Evolutionary conservation across 805 yeast genomes (phyloP).

Genomic region (Candida ponderosae): DNA sequence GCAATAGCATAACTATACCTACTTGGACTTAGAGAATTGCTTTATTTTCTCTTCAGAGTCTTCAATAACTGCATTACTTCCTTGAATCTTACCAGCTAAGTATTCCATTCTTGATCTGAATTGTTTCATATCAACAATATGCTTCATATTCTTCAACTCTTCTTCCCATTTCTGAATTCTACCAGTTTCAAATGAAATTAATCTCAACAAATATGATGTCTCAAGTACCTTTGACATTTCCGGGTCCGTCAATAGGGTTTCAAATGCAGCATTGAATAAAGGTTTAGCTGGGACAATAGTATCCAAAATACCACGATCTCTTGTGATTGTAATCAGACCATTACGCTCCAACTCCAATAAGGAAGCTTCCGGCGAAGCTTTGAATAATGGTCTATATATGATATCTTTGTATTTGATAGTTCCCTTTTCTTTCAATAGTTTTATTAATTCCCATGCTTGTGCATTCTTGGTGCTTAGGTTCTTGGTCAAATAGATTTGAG

Average conservation of each 20-base stretch:
- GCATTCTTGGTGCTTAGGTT: constrained; percentile 57
- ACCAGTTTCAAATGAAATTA: constrained; percentile 51
- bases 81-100: constrained; percentile 57
- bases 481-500: constrained; percentile 62
- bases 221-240: constrained; percentile 56
- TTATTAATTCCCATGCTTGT: constrained; percentile 84
- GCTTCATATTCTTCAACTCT: constrained; percentile 56
- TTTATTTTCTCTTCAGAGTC: constrained; percentile 38
- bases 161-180: constrained; percentile 61
- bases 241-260: constrained; percentile 49
- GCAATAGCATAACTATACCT: too few species aligned
- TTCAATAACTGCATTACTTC: constrained; percentile 44
- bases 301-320: constrained; percentile 68
- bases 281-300: constrained; percentile 79
- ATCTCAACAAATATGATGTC: constrained; percentile 44
- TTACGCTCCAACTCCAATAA: constrained; percentile 69
- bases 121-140: constrained; percentile 41
- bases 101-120: constrained; percentile 59
- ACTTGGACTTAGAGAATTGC: constrained; percentile 16
- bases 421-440: constrained; percentile 44
- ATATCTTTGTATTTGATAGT: constrained; percentile 42
- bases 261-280: constrained; percentile 72
- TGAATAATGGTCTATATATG: constrained; percentile 51
- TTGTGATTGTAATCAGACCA: constrained; percentile 64
- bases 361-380: constrained; percentile 44